A percentile compares a stretch with the other conserved stretches of the same genome.
phyloP scores from a whole-genome alignment of 345 rosid species.

The Camelina hispida region DNA sequence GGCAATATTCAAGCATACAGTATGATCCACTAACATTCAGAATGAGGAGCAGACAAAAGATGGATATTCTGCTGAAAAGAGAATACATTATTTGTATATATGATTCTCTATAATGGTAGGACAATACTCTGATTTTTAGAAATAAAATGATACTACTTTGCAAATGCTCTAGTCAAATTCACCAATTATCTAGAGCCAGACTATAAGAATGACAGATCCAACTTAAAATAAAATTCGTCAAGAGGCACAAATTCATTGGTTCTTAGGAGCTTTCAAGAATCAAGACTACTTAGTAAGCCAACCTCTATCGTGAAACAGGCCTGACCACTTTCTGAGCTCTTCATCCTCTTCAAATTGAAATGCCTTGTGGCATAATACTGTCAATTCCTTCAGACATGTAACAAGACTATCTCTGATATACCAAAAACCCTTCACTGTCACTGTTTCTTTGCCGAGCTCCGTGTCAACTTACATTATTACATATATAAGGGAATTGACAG shows the following conservation, averaged over 20 bases:
- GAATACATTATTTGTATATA: background rate
- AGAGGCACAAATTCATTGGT: background rate
- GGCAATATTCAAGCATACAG: background rate
- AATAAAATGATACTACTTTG: background rate
- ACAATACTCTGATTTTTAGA: no score
- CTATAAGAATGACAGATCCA: background rate
- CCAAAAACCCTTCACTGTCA: background rate
- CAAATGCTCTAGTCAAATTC: background rate
- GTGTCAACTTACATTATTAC: conserved; percentile 1
- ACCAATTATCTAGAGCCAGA: conserved; percentile 16
- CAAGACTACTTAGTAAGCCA: background rate
- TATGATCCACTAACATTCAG: background rate
- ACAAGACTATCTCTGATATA: background rate
- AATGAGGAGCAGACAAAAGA: background rate
- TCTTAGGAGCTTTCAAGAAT: background rate
- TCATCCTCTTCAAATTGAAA: conserved; percentile 19
- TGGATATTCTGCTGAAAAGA: background rate
- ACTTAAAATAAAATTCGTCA: background rate
- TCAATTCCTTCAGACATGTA: conserved; percentile 33
- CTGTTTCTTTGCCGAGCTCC: background rate
- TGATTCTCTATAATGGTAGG: background rate
- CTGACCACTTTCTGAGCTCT: conserved; percentile 8
- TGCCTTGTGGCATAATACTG: conserved; percentile 15
- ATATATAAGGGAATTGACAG: conserved; percentile 28
- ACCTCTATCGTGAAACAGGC: conserved; percentile 16